Evolutionary conservation across 2,329 filamentous ascomycete species (phyloP).

Genomic region (Neocatenulostroma microsporum): DNA sequence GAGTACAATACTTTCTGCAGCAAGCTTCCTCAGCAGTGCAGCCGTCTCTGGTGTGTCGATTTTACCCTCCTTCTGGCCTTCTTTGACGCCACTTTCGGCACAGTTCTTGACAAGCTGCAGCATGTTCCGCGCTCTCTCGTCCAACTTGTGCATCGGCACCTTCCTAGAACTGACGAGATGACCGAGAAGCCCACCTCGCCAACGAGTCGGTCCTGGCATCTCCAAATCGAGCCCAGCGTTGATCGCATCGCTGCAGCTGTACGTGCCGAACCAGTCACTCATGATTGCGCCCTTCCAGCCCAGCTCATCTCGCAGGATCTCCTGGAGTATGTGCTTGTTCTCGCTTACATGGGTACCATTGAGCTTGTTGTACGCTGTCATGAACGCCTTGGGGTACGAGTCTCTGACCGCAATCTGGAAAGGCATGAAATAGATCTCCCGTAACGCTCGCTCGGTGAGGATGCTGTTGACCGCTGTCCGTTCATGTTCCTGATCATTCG

Average conservation of each 20-base stretch:
- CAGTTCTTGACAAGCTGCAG: slow-evolving; percentile 49
- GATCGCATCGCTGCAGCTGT: slow-evolving; percentile 59
- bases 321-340: slow-evolving; percentile 56
- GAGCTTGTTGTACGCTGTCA: slow-evolving; percentile 69
- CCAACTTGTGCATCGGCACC: slow-evolving; percentile 34
- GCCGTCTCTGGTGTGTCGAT: slow-evolving; percentile 27
- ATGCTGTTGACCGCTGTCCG: slow-evolving; percentile 57
- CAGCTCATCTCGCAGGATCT: slow-evolving; percentile 65
- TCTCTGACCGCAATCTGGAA: slow-evolving; percentile 67
- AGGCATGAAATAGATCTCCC: slow-evolving; percentile 65
- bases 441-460: slow-evolving; percentile 56
- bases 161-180: slow-evolving; percentile 23
- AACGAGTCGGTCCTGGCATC: slow-evolving; percentile 69
- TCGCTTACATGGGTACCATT: slow-evolving; percentile 63
- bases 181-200: slow-evolving; percentile 27
- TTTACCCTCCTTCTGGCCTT: slow-evolving; percentile 23
- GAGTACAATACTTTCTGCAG: slow-evolving; percentile 25
- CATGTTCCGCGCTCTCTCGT: slow-evolving; percentile 53
- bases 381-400: slow-evolving; percentile 60
- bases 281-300: slow-evolving; percentile 51
- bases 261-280: slow-evolving; percentile 74
- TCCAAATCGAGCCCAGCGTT: slow-evolving; percentile 72
- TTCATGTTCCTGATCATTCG: slow-evolving; percentile 66
- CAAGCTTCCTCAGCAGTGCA: slow-evolving; percentile 21
- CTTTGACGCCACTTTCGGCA: slow-evolving; percentile 19